Evolutionary conservation across 169 alveolate species (phyloP).

Genomic region (Perkinsus olseni): DNA sequence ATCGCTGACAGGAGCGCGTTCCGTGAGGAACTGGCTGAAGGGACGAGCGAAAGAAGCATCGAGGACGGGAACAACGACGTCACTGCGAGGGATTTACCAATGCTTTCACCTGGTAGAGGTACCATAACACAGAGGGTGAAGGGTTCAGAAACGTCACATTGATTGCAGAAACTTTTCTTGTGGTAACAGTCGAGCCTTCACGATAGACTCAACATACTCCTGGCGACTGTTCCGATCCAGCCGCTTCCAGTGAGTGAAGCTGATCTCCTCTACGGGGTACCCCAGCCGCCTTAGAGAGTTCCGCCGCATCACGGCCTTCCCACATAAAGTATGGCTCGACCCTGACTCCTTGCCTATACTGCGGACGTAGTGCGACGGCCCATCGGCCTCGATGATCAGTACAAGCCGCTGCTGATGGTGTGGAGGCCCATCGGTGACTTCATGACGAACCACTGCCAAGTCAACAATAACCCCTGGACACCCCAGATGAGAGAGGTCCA

Average conservation of each 20-base stretch:
- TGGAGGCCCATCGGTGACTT: neutral
- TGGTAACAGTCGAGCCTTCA: neutral
- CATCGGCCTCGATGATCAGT: neutral
- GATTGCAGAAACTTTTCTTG: neutral
- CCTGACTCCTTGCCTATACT: neutral
- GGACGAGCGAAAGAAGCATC: too few species aligned
- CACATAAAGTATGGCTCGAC: neutral
- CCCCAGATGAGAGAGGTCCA: neutral
- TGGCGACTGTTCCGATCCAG: neutral
- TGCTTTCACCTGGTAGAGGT: too few species aligned
- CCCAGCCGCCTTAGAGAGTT: neutral
- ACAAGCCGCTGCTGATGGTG: neutral
- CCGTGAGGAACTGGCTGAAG: too few species aligned
- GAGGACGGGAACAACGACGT: too few species aligned
- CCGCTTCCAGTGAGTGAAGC: neutral
- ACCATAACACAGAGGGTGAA: neutral
- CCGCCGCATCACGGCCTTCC: neutral
- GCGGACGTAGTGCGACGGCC: neutral
- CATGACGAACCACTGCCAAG: neutral
- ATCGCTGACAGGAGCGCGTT: too few species aligned
- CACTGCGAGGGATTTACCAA: too few species aligned
- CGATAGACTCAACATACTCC: neutral
- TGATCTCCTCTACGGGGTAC: neutral
- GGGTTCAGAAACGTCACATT: neutral
- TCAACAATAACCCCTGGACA: neutral